Conservation (phyloP, 441 rosid species). For the Hura crepitans region DNA sequence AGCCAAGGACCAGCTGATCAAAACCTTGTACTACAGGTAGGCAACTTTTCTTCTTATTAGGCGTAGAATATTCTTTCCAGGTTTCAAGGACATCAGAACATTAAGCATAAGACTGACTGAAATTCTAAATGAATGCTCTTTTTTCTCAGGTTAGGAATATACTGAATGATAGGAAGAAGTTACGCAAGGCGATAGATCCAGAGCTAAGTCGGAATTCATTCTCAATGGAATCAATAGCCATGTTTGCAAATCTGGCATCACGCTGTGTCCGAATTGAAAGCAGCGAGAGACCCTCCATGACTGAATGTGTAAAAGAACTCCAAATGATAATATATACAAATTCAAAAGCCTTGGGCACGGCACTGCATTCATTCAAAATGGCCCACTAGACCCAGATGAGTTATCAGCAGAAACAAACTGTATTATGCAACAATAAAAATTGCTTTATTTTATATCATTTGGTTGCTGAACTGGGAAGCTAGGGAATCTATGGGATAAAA, state of each 20-base stretch:
- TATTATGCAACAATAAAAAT: constrained; percentile 29
- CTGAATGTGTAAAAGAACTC: constrained; percentile 75
- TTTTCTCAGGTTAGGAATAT: constrained; percentile 66
- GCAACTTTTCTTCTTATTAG: constrained; percentile 14
- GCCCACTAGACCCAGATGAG: constrained; percentile 30
- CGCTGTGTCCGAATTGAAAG: constrained; percentile 80
- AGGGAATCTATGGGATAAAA: constrained; percentile 9
- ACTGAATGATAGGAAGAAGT: constrained; percentile 70
- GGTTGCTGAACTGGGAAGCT: constrained; percentile 20
- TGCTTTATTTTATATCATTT: constrained; percentile 23
- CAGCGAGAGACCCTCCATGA: constrained; percentile 70
- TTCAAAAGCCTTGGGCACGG: constrained; percentile 61
- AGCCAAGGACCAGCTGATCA: constrained; percentile 79
- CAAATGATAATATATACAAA: constrained; percentile 65
- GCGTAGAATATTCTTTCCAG: constrained; percentile 2
- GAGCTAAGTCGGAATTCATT: constrained; percentile 65
- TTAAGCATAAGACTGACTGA: constrained; percentile 1
- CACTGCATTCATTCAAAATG: constrained; percentile 50
- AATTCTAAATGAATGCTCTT: constrained; percentile 11
- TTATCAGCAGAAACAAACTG: constrained; percentile 25
- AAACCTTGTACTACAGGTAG: constrained; percentile 82
- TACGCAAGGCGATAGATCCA: constrained; percentile 74
- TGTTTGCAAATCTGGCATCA: constrained; percentile 89
- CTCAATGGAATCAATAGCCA: constrained; percentile 71
- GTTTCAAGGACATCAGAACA: constrained; percentile 15